Base-by-base conservation (phyloP, 2,329 filamentous ascomycete species). In the Lachnellula arida region DNA sequence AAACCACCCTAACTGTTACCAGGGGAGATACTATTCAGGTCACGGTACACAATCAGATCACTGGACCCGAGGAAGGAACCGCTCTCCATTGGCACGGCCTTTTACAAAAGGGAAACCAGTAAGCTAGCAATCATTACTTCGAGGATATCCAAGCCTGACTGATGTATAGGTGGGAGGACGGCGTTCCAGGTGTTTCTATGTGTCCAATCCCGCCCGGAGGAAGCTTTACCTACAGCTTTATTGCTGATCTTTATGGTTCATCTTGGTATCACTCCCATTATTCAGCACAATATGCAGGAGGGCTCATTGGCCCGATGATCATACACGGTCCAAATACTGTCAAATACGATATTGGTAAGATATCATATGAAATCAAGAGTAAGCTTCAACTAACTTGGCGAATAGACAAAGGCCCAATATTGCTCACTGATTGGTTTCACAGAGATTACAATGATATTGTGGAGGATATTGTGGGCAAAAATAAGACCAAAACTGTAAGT, bases 11-110 rank as follows among this genome's bases (percentile, higher is more conserved):
- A 44, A 44, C 42, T 22, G 28, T 19, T 17, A 42, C 15, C 25
- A 61, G 61, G 63, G 70, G 70, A 8, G 71, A 74, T 51, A 65
- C 55, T 2, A 77, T 84, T 50, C 74, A 88, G 53, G 81, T 90
- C 40, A 84, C 84, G 32, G 79, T 92, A 54, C 78, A 82, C 71
- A 94, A 94, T 70, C 79, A 83, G 50, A 81, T 91, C 11, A 80
- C 74, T 11, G 70, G 65, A 28, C 63, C 63, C 19, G 53, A 62
- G 37, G 67, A 72, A 57, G 65, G 68, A 8, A 74, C 60, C 64
- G 69, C 71, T 62, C 68, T 64, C 62, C 59, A 82, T 75, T 56
- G 73, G 73, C 37, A 79, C 78, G 80, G 77, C 25, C 59, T 82
- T 48, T 71, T 76, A 35, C 77, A 82, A 61, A 68, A 63, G 48